Base-by-base conservation (phyloP, 2,329 filamentous ascomycete genomes). In the Aspergillus vadensis region DNA sequence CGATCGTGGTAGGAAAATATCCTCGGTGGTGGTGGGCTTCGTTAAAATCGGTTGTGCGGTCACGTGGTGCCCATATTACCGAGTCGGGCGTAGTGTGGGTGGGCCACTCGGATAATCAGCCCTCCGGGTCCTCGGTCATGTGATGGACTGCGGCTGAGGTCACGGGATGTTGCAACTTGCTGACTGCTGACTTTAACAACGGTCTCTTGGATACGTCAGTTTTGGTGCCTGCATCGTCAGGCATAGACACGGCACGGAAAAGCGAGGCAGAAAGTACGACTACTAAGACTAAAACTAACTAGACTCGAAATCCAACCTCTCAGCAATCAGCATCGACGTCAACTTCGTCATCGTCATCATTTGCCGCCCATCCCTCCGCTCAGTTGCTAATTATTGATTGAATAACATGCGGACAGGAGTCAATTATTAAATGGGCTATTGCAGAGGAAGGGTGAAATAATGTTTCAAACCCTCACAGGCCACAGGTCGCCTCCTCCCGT, bases 1-100 rank as follows among this genome's bases (percentile, higher is more conserved):
- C 63, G 67, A 70, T 63, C 63, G 58, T 65, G 59, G 65, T 63
- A 63, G 69, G 64, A 65, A 63, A 69, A 66, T 65, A 68, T 69
- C 65, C 60, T 51, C 47, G 61, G 66, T 54, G 61, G 69, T 64
- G 65, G 68, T 36, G 65, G 63, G 65, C 23, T 61, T 68, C 68
- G 63, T 73, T 75, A 75, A 77, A 76, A 73, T 74, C 63, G 68
- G 56, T 75, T 76, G 74, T 78, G 76, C 57, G 76, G 59, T 77
- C 74, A 77, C 75, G 72, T 77, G 72, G 0, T 1, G 2, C 2
- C 3, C 2, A 52, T 19, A 17, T 36, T 63, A 3, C 57, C 58
- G 8, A n/a, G 53, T 61, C 15, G 2, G 50, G 57, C 14, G 25
- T 67, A 67, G 67, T 41, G 62, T 14, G 15, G 27, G n/a, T 9